Evolutionary conservation across 1,284 basidiomycete species (phyloP).

Genomic region (Hortiboletus rubellus): DNA sequence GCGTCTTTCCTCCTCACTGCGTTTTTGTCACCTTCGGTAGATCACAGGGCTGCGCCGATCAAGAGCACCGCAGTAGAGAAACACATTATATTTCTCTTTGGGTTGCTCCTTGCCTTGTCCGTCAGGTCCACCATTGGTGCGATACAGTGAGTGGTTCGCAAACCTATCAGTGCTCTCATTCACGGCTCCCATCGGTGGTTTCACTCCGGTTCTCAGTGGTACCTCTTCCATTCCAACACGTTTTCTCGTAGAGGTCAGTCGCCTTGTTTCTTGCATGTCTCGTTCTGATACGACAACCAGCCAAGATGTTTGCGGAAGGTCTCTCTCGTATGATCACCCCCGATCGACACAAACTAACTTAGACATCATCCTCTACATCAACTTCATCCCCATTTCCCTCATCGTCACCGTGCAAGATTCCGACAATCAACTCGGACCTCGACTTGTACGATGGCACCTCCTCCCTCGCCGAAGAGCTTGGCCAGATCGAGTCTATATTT

Average conservation of each 20-base stretch:
- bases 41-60: conserved; percentile 82
- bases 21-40: neutral
- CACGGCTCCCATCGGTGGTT: too few species aligned
- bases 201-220: too few species aligned
- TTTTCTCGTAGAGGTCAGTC: too few species aligned
- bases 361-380: conserved; percentile 99
- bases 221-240: too few species aligned
- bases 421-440: conserved; percentile 97
- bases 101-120: conserved; percentile 41
- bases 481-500: conserved; percentile 98
- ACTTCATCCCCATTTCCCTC: conserved; percentile 97
- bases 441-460: conserved; percentile 99
- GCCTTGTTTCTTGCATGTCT: too few species aligned
- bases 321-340: neutral
- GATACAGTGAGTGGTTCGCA: neutral
- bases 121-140: too few species aligned
- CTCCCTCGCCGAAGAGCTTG: conserved; percentile 96
- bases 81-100: conserved; percentile 96
- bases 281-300: conserved; percentile 39
- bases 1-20: conserved; percentile 11
- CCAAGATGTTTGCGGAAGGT: conserved; percentile 82
- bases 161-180: too few species aligned
- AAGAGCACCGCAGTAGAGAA: conserved; percentile 94
- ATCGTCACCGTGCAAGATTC: conserved; percentile 99
- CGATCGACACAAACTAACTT: conserved; percentile 24